Evolutionary conservation across 192 early-diverging fungal species (phyloP).

Genomic region (Neocallimastix lanati): DNA sequence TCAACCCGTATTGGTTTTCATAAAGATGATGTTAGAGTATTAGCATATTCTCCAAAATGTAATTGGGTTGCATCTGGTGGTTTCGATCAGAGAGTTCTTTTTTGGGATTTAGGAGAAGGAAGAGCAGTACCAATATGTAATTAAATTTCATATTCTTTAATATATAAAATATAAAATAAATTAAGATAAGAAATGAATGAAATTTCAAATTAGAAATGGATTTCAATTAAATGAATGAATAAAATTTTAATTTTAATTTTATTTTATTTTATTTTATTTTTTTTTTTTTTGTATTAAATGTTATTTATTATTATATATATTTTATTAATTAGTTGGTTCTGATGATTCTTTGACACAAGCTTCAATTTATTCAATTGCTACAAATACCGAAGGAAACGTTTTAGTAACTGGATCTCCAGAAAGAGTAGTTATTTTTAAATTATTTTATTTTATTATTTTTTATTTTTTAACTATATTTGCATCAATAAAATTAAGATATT

Average conservation of each 20-base stretch:
- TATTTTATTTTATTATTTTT: no score
- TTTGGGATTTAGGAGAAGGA: slow-evolving; percentile 74
- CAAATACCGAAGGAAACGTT: slow-evolving; percentile 54
- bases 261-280: no score
- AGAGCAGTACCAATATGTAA: slow-evolving; percentile 17
- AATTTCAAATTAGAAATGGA: no score
- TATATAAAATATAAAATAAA: slow-evolving; percentile 6
- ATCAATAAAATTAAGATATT: no score
- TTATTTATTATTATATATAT: no score
- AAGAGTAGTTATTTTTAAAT: slow-evolving; percentile 18
- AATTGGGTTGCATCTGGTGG: slow-evolving; percentile 79
- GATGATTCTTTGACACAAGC: slow-evolving; percentile 33
- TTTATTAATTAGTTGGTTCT: slow-evolving; percentile 3
- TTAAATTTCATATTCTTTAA: background rate
- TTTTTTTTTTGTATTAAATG: no score
- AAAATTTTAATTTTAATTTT: no score
- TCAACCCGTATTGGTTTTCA: slow-evolving; percentile 59
- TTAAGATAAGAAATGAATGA: no score
- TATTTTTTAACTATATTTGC: no score
- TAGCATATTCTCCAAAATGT: slow-evolving; percentile 53
- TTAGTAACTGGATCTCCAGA: slow-evolving; percentile 86
- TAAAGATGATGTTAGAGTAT: slow-evolving; percentile 75
- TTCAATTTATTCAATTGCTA: slow-evolving; percentile 76
- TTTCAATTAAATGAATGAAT: no score
- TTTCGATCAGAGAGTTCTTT: slow-evolving; percentile 63